Percentiles rank a stretch among this genome's conserved stretches.
Evolutionary conservation across 1,284 basidiomycete species (phyloP).

Genomic region (Mixia osmundae): DNA sequence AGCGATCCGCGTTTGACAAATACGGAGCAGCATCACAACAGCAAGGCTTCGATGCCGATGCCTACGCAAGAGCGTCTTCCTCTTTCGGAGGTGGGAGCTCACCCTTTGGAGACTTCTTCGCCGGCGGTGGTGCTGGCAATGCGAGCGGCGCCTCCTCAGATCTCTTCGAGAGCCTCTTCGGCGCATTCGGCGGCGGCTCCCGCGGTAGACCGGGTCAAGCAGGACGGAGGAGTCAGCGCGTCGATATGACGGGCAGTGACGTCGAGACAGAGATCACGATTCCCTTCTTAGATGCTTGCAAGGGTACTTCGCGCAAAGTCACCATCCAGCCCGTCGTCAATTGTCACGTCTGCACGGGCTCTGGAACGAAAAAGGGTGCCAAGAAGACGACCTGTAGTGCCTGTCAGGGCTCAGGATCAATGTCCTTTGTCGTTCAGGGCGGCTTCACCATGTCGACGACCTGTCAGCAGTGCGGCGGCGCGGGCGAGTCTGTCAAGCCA

Average conservation of each 20-base stretch:
- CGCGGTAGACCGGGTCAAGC: conserved; percentile 14
- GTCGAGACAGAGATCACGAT: conserved; percentile 56
- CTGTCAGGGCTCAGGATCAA: conserved; percentile 69
- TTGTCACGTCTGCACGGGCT: conserved; percentile 63
- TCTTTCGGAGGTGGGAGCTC: conserved; percentile 31
- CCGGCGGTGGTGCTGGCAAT: conserved; percentile 28
- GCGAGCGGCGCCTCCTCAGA: conserved; percentile 27
- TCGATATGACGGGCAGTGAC: conserved; percentile 42
- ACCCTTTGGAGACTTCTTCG: conserved; percentile 45
- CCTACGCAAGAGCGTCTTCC: conserved; percentile 33
- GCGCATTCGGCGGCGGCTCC: conserved; percentile 26
- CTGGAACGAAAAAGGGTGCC: conserved; percentile 64
- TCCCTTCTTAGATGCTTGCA: conserved; percentile 79
- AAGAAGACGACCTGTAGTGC: conserved; percentile 55
- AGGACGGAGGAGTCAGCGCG: conserved; percentile 8
- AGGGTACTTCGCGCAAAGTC: conserved; percentile 57
- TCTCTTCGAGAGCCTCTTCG: conserved; percentile 75
- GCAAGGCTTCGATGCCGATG: conserved; percentile 75
- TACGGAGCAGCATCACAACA: conserved; percentile 87
- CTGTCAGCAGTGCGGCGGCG: conserved; percentile 63
- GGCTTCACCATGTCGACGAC: conserved; percentile 97
- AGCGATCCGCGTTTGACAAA: conserved; percentile 74
- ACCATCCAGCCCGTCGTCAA: conserved; percentile 59
- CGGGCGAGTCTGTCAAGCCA: conserved; percentile 54
- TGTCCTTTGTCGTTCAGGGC: conserved; percentile 72